Base-by-base conservation (phyloP, 2,329 filamentous ascomycete genomes). In the Diplodia corticola region DNA sequence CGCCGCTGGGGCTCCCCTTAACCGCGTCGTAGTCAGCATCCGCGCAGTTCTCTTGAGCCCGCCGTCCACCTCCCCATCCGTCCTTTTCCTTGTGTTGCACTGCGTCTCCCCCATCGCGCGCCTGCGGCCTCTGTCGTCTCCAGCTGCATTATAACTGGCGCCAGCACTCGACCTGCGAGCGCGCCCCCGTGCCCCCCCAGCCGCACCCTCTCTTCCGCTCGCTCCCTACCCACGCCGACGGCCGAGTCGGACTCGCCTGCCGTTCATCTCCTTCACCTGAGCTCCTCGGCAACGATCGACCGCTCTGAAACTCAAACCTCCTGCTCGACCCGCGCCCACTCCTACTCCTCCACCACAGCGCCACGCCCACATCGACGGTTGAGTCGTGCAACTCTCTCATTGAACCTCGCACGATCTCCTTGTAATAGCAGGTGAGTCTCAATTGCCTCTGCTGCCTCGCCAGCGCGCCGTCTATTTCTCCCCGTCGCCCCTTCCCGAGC, bases 371-470 rank as follows among this genome's bases (percentile, higher is more conserved):
- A 26, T 28, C 51, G 63, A 50, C 63, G 30, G 37, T 50, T 26
- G 63, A 55, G 50, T 65, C 63, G 63, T 65, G 50, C 40, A 65
- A 28, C 53, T 65, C 63, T 26, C 63, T 59, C 63, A 65, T 55
- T 59, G 50, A 51, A 50, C 33, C 46, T 28, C 46, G 46, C 30
- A 33, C 48, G 60, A 60, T 63, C 20, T 53, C 49, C 46, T 68
- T 69, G 54, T 67, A 67, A 67, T 67, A 65, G 40, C 50, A 64
- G 71, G 75, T 77, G 72, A 73, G 75, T 73, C 50, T 65, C 68
- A 50, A 60, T 66, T 54, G 51, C 63, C 10, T 46, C 44, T 33
- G 22, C 51, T 37, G 33, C 33, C 10, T 35, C 40, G n/a, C 51
- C 28, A 15, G 46, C 60, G 20, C 49, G n/a, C 40, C 37, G 10